Evolutionary conservation across 805 yeast genomes (phyloP), one percentile per base, ranked within the genome.

Genomic region (Lachancea lanzarotensis): DNA sequence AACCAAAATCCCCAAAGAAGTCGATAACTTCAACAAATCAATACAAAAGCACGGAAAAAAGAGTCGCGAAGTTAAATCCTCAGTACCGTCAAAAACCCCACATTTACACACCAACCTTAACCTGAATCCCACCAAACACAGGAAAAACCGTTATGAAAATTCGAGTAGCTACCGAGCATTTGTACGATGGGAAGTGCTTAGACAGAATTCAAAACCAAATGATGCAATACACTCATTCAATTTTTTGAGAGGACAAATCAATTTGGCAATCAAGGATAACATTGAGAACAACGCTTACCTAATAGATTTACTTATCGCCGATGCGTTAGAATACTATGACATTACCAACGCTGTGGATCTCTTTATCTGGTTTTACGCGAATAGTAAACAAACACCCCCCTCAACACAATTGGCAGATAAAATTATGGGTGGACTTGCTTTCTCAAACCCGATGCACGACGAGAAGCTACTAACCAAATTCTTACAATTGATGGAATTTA

Each of bases 371-470:
- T 58, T 47, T 30, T 51, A 55, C 35, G 37, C 16, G 8, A n/a
- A 55, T 8, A 37, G 43, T 32, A 37, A 47, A 15, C 19, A 47
- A 2, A 48, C 43, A 15, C 16, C 25, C 4, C 38, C 52, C 7
- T 41, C 49, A 20, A 16, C 37, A 8, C 30, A 25, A 9, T 26
- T 48, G 4, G 48, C 52, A 1, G 35, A 43, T 1, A 38, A 38
- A 22, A 41, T 59, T 9, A 35, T 59, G 4, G 42, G 55, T n/a
- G 47, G 51, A 2, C 31, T 59, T 7, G 46, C 60, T 18, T 56
- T 52, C 30, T 46, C 48, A 16, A 43, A 57, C 36, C 64, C 65
- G 2, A 44, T 39, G 22, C 48, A 42, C 36, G 60, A 59, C 39
- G 41, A 46, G 5, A 10, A 50, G 2, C 52, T 52, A 26, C 35